Evolutionary conservation across 441 rosid species (phyloP), one percentile per base, ranked within the genome.

Genomic region (Omphalea diandra): DNA sequence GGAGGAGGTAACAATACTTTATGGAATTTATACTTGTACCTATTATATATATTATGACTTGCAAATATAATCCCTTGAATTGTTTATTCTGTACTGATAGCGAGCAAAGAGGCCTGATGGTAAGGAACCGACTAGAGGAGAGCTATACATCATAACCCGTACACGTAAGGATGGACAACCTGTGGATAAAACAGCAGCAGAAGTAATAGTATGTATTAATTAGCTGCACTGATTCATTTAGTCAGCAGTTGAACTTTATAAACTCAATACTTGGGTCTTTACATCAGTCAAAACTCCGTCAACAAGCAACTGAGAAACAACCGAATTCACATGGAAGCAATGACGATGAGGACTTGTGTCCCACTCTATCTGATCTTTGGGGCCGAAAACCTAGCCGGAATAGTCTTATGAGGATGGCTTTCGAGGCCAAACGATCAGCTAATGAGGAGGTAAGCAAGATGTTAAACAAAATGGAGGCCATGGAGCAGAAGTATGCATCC

Each of bases 81-180:
- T 56, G 18, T 53, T 68, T 33, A 17, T 57, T 52, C 26, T 75
- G 27, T 71, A 50, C 36, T 62, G 33, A 49, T 67, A 80, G 84
- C 50, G 43, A 31, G 73, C 72, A 36, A 80, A 83, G 76, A 71
- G 81, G 77, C 27, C 79, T 62, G 66, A 73, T 62, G 84, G 86
- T 41, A 74, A 73, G 76, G 84, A 78, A 54, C 84, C 73, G 17
- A 74, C 77, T 71, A 69, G 79, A 53, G 77, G 79, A 24, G 84
- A 83, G 76, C 68, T 83, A 44, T 80, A 80, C 70, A 71, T 80
- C 47, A 52, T 80, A 58, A 80, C 86, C 53, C 86, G 73, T 62
- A 83, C 81, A n/a, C 75, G 79, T 17, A 83, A 80, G 77, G 68
- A 80, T 69, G 86, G 84, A 60, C 75, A 66, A 32, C 86, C 84